Percentiles rank a stretch among this genome's conserved stretches.
These are phyloP conservation scores for Quercus engelmannii DNA, from an alignment of 306 rosid species.

Conservation along the genomic window DNA sequence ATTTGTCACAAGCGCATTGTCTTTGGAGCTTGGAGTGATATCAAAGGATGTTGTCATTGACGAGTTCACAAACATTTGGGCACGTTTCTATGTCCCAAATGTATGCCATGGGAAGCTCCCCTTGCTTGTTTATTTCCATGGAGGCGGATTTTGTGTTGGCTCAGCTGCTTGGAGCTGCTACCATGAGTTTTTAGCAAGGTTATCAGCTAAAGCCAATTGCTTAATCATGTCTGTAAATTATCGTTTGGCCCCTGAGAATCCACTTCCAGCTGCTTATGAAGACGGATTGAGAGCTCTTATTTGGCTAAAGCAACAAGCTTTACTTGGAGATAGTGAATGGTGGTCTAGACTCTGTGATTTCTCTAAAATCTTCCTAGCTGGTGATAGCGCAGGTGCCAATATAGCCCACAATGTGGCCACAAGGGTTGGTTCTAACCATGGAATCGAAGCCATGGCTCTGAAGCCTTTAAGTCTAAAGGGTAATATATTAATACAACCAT, in stretches of 20 bases:
- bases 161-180: constrained; percentile 87
- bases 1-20: constrained; percentile 36
- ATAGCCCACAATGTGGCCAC: constrained; percentile 58
- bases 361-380: constrained; percentile 52
- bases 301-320: constrained; percentile 61
- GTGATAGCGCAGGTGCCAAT: constrained; percentile 95
- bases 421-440: constrained; percentile 16
- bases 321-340: constrained; percentile 32
- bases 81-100: constrained; percentile 70
- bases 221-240: constrained; percentile 71
- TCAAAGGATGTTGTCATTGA: constrained; percentile 63
- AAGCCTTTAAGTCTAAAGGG: constrained; percentile 53
- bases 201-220: constrained; percentile 43
- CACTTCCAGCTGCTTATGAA: constrained; percentile 84
- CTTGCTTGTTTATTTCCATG: constrained; percentile 72
- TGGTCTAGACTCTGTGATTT: constrained; percentile 59
- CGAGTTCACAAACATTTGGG: constrained; percentile 49
- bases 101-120: constrained; percentile 44
- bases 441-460: constrained; percentile 12
- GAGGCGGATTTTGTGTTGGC: constrained; percentile 90
- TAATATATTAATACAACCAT: constrained; percentile 60
- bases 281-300: constrained; percentile 58
- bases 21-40: constrained; percentile 41
- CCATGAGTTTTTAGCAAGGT: constrained; percentile 64
- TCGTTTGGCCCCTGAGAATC: constrained; percentile 82